These are phyloP conservation scores for Elsinoe fawcettii DNA, from an alignment of 2,329 filamentous ascomycete species.

Conservation along the genomic window DNA sequence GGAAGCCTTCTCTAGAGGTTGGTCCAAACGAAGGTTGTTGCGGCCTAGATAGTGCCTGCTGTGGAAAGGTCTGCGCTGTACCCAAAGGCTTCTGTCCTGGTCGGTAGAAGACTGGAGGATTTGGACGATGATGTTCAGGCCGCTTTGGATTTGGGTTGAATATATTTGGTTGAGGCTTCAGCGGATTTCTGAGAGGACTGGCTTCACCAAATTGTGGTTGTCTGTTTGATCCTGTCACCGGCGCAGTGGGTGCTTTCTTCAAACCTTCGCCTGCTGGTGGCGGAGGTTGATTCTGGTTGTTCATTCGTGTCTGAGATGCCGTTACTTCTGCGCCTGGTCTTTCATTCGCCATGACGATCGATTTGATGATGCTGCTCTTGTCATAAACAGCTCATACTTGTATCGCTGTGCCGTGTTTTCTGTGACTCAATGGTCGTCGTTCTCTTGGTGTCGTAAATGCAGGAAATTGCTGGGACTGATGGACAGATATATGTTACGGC, in stretches of 20 bases:
- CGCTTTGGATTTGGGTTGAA: conserved; percentile 42
- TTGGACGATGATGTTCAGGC: conserved; percentile 17
- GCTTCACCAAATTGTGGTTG: conserved; percentile 51
- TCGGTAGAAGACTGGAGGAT: conserved; percentile 15
- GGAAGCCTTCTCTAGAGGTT: conserved; percentile 20
- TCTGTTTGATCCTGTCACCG: conserved; percentile 2
- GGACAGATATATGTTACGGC: no score
- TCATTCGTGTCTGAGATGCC: background rate
- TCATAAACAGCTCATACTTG: background rate
- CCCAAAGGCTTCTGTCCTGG: background rate
- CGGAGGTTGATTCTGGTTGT: conserved; percentile 3
- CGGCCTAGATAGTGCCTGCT: background rate
- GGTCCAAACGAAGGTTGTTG: background rate
- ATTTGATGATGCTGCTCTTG: background rate
- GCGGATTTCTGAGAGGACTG: conserved; percentile 47
- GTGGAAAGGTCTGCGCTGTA: conserved; percentile 18
- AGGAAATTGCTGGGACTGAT: no score
- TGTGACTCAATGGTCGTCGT: background rate
- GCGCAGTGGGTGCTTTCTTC: background rate
- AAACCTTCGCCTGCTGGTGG: background rate
- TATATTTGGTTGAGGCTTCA: conserved; percentile 34
- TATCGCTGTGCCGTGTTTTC: background rate
- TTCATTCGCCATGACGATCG: background rate
- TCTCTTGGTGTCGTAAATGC: background rate
- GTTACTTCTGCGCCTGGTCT: background rate